Evolutionary conservation across 2,329 filamentous ascomycete genomes (phyloP).

Genomic region (Fusarium aywerte): DNA sequence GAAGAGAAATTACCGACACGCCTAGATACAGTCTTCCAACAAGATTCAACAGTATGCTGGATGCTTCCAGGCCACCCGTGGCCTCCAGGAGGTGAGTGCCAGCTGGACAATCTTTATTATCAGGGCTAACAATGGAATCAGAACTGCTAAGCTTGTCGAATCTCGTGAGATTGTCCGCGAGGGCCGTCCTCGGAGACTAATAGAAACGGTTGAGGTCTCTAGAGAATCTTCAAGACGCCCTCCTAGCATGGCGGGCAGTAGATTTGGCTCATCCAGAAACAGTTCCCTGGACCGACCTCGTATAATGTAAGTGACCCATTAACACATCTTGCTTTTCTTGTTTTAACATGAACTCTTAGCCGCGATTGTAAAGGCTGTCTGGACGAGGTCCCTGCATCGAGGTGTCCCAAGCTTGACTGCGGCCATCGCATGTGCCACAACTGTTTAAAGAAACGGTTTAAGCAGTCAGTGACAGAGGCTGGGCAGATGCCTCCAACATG

Average conservation of each 20-base stretch:
- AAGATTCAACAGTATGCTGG: constrained; percentile 48
- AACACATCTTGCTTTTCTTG: background rate
- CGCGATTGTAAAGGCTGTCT: constrained; percentile 79
- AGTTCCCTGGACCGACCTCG: constrained; percentile 44
- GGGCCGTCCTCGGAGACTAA: constrained; percentile 37
- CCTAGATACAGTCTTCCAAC: constrained; percentile 45
- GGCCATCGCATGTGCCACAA: constrained; percentile 83
- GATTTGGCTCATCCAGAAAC: constrained; percentile 45
- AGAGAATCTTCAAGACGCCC: constrained; percentile 45
- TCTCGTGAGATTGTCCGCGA: constrained; percentile 41
- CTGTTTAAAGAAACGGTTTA: constrained; percentile 80
- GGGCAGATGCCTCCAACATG: constrained; percentile 87
- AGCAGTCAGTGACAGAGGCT: constrained; percentile 78
- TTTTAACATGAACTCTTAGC: constrained; percentile 52
- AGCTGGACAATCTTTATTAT: background rate
- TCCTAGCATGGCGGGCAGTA: constrained; percentile 44
- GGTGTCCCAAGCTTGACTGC: constrained; percentile 78
- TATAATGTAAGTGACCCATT: constrained; percentile 40
- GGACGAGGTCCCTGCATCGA: constrained; percentile 71
- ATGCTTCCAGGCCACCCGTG: constrained; percentile 50
- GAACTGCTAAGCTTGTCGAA: constrained; percentile 42
- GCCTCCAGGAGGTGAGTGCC: constrained; percentile 48
- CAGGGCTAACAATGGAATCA: constrained; percentile 18
- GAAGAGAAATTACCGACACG: constrained; percentile 47
- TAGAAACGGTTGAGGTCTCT: constrained; percentile 37